Conservation (phyloP, 2,329 filamentous ascomycete genomes). For the Fusarium succisae region DNA sequence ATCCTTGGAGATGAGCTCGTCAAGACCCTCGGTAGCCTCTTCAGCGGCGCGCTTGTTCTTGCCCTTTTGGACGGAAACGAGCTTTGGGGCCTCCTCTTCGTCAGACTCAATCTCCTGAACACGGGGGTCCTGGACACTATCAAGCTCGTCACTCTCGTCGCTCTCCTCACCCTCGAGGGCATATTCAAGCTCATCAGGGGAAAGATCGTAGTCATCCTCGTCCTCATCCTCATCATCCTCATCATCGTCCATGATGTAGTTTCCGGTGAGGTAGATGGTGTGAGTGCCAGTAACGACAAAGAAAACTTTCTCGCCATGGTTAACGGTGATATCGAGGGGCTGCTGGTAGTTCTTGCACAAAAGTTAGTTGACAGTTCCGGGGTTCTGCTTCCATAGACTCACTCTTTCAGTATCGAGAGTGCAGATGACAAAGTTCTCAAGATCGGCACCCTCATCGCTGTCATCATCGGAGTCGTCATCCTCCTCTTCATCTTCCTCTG, state of each 20-base stretch:
- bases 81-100: conserved; percentile 76
- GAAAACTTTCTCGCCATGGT: conserved; percentile 88
- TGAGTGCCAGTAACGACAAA: conserved; percentile 93
- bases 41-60: conserved; percentile 96
- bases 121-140: conserved; percentile 80
- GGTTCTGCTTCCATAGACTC: conserved; percentile 47
- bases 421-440: conserved; percentile 94
- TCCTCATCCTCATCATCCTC: conserved; percentile 72
- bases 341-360: conserved; percentile 85
- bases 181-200: conserved; percentile 80
- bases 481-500: conserved; percentile 66
- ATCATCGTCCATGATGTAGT: conserved; percentile 84
- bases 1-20: conserved; percentile 85
- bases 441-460: conserved; percentile 69
- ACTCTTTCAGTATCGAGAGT: conserved; percentile 94
- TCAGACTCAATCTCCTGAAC: conserved; percentile 82
- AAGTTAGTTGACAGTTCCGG: conserved; percentile 39
- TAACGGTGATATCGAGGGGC: conserved; percentile 90
- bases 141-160: conserved; percentile 78
- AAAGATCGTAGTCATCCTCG: conserved; percentile 82
- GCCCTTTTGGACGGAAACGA: conserved; percentile 70
- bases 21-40: conserved; percentile 73
- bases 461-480: conserved; percentile 72
- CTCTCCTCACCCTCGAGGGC: conserved; percentile 77
- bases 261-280: conserved; percentile 91